Evolutionary conservation across 2,329 filamentous ascomycete genomes (phyloP), one percentile per base, ranked within the genome.

Genomic region (Parastagonospora nodorum): DNA sequence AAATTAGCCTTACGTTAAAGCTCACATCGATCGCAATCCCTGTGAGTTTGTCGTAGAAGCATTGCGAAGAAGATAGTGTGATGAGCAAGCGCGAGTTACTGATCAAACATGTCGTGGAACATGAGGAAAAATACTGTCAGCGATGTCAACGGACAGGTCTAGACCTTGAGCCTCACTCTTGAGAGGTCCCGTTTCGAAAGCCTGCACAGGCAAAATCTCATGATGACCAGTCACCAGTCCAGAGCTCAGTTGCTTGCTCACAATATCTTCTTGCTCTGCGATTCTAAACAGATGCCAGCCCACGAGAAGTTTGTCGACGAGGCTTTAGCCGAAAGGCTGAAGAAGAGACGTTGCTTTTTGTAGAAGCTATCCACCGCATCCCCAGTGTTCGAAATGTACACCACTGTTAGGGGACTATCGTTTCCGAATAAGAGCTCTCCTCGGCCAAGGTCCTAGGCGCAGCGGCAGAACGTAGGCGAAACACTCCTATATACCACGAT

Each of bases 91-190:
- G 14, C 11, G n/a, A 39, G 28, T 29, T 15, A 12, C 33, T 24
- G 27, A n/a, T 11, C 14, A 37, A 14, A 7, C 8, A 32, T 14
- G 14, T 14, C 12, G 6, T 16, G 11, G 24, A 14, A 15, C 11
- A 24, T 12, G 12, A 24, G n/a, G 33, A 32, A 6, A 12, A 12
- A 15, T 27, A 42, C 46, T 55, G 53, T 57, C 55, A 48, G 38
- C 53, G 42, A 55, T 54, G 36, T 57, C 41, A 48, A 63, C 61
- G 55, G 72, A 74, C 70, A 75, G 71, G 72, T 57, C 73, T 64
- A 71, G 58, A 62, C 73, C 71, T 74, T 74, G 71, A 74, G 62
- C 66, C 70, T 73, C 72, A 72, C 70, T 69, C 68, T 63, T 53
- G 68, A 70, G 70, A 74, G 68, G 71, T 73, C 72, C 72, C 63